phyloP scores from a whole-genome alignment of 345 rosid species.

The Syzygium grande region DNA sequence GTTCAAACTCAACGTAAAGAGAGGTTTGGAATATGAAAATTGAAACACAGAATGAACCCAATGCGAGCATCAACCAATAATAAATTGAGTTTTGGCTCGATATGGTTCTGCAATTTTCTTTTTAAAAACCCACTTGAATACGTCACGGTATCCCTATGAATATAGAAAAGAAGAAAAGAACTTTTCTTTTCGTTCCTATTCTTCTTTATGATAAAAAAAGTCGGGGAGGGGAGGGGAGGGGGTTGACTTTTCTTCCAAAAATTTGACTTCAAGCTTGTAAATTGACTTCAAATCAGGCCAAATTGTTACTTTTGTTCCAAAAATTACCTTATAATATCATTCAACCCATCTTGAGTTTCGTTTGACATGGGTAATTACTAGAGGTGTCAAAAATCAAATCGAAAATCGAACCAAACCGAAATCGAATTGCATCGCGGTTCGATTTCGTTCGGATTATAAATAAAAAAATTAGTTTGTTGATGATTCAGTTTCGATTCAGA shows the following conservation, averaged over 20 bases:
- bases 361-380: neutral
- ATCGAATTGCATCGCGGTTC: too few species aligned
- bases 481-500: too few species aligned
- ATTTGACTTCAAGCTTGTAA: neutral
- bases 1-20: neutral
- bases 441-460: too few species aligned
- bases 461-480: too few species aligned
- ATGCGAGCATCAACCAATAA: neutral
- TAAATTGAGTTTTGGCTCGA: neutral
- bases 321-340: neutral
- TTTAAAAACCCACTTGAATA: neutral
- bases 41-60: accelerated
- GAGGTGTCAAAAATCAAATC: too few species aligned
- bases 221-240: accelerated
- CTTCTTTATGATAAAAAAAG: neutral
- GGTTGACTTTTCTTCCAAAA: too few species aligned
- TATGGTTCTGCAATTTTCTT: neutral
- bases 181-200: neutral
- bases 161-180: neutral
- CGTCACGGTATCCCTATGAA: neutral
- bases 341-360: neutral
- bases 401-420: too few species aligned
- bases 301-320: neutral
- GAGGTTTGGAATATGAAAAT: too few species aligned
- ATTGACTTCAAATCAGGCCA: neutral